These are phyloP conservation scores for Skeletonema grethae DNA, from an alignment of 108 stramenopile genomes.

Conservation along the genomic window DNA sequence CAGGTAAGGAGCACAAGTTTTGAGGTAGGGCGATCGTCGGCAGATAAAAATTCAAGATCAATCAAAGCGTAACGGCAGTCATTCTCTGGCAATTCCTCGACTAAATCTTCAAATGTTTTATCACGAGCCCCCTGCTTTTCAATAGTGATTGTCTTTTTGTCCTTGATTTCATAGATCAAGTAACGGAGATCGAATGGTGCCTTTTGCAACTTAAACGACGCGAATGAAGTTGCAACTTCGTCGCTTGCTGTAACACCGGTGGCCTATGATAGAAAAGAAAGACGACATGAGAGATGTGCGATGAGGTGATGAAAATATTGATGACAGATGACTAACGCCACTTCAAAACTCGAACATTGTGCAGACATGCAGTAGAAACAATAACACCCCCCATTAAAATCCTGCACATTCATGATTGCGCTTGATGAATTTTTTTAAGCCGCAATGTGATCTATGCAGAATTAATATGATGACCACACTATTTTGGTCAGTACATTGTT, in stretches of 20 bases:
- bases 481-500: neutral
- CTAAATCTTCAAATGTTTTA: slow-evolving; percentile 83
- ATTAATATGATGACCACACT: neutral
- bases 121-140: slow-evolving; percentile 61
- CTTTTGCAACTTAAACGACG: slow-evolving; percentile 81
- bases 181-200: slow-evolving; percentile 78
- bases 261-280: slow-evolving; percentile 46
- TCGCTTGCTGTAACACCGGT: slow-evolving; percentile 84
- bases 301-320: neutral
- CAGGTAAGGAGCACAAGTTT: slow-evolving; percentile 95
- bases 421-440: neutral
- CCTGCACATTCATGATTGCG: neutral
- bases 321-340: neutral
- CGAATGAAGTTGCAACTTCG: slow-evolving; percentile 70
- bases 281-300: neutral
- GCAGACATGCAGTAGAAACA: neutral
- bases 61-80: slow-evolving; percentile 94
- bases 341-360: neutral
- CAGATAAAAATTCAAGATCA: slow-evolving; percentile 87
- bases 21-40: slow-evolving; percentile 90
- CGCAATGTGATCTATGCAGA: neutral
- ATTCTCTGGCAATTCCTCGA: slow-evolving; percentile 77
- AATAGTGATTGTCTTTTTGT: slow-evolving; percentile 85
- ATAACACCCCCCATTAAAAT: neutral
- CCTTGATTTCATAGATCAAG: slow-evolving; percentile 82